Evolutionary conservation across 305 asterid species (phyloP).

Genomic region (Vinca major): DNA sequence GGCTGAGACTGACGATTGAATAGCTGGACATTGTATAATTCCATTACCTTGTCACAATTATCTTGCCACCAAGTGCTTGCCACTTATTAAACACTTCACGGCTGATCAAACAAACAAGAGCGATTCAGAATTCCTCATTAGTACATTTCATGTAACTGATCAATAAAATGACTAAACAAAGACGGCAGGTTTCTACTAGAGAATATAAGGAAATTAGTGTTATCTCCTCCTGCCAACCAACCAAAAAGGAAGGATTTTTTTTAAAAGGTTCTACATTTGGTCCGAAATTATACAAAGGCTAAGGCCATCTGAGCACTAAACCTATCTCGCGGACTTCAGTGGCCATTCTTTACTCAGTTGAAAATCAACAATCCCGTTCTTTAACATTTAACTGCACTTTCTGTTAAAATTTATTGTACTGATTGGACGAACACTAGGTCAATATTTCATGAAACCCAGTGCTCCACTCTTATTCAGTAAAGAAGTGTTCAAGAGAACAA

Average conservation of each 20-base stretch:
- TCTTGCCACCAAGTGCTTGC: constrained; percentile 98
- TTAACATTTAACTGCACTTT: not conserved
- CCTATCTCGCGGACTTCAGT: not conserved
- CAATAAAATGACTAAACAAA: not conserved
- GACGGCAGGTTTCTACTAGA: not conserved
- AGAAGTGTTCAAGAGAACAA: too few species aligned
- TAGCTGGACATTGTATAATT: constrained; percentile 71
- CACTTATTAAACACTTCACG: constrained; percentile 83
- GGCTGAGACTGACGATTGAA: constrained; percentile 53
- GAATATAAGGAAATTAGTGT: not conserved
- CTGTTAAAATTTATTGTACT: not conserved
- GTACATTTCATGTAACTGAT: not conserved
- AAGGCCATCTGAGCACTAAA: not conserved
- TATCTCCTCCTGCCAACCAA: not conserved
- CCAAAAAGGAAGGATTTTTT: not conserved
- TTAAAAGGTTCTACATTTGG: not conserved
- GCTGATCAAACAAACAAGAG: constrained; percentile 33
- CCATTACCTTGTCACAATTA: constrained; percentile 76
- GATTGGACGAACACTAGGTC: not conserved
- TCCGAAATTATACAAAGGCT: not conserved
- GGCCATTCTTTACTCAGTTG: not conserved
- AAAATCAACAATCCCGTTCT: not conserved
- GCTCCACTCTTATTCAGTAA: too few species aligned
- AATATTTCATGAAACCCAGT: too few species aligned
- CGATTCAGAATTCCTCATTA: constrained; percentile 11